These are phyloP conservation scores for Fraxinus dipetala DNA, from an alignment of 305 asterid genomes.

Conservation along the genomic window DNA sequence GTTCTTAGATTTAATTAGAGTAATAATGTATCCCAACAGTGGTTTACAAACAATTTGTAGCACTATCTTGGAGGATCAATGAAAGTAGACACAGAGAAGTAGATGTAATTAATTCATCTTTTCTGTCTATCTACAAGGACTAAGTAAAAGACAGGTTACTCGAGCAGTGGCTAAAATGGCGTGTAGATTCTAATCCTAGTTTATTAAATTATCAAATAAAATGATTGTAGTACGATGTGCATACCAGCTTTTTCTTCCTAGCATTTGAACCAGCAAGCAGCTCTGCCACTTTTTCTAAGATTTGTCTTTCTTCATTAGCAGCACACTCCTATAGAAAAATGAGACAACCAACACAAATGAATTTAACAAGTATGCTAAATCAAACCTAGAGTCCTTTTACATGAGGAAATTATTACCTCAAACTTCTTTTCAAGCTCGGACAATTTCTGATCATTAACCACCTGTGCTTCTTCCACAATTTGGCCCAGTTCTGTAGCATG, in stretches of 20 bases:
- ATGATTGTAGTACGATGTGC: conserved; percentile 3
- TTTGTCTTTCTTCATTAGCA: conserved; percentile 64
- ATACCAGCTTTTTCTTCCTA: conserved; percentile 70
- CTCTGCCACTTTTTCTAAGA: conserved; percentile 65
- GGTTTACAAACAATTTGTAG: background rate
- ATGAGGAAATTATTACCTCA: conserved; percentile 40
- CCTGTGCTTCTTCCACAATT: conserved; percentile 67
- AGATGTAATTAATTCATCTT: background rate
- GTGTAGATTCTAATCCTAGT: background rate
- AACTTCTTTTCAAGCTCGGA: conserved; percentile 58
- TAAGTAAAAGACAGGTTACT: background rate
- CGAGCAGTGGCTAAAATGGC: background rate
- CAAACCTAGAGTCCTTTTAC: background rate
- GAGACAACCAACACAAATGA: background rate
- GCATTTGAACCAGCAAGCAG: conserved; percentile 66
- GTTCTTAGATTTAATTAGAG: background rate
- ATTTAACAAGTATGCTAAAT: background rate
- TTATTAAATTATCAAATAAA: background rate
- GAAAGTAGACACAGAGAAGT: background rate
- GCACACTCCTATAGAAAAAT: conserved; percentile 57
- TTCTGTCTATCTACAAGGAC: background rate
- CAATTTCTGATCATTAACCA: conserved; percentile 54
- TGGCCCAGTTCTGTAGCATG: conserved; percentile 59
- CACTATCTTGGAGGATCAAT: background rate
- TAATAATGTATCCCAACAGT: background rate